Evolutionary conservation across 495 filamentous ascomycete genomes (phyloP).

Genomic region (Aspergillus cristatus): DNA sequence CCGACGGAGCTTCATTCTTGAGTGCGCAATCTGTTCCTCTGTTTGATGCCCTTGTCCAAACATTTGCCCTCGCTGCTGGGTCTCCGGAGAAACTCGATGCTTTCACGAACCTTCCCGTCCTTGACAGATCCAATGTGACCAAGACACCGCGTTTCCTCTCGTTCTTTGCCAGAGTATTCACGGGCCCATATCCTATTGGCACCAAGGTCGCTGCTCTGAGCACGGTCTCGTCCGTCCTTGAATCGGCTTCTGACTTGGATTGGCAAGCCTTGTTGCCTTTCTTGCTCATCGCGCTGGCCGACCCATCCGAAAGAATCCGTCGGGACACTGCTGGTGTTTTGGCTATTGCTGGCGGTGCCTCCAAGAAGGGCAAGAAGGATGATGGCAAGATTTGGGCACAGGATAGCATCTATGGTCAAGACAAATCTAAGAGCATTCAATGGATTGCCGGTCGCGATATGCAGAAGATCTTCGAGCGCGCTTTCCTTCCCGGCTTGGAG

Average conservation of each 20-base stretch:
- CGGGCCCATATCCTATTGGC: slow-evolving; percentile 55
- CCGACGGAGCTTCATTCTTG: slow-evolving; percentile 28
- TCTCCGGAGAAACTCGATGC: slow-evolving; percentile 39
- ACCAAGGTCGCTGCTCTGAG: slow-evolving; percentile 60
- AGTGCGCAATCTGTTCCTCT: slow-evolving; percentile 23
- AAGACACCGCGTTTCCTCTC: slow-evolving; percentile 60
- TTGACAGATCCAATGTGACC: slow-evolving; percentile 45
- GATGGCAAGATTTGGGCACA: slow-evolving; percentile 37
- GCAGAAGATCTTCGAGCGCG: slow-evolving; percentile 49
- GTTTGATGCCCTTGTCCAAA: slow-evolving; percentile 49
- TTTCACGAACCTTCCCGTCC: slow-evolving; percentile 50
- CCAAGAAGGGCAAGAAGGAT: slow-evolving; percentile 34
- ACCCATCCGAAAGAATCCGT: slow-evolving; percentile 63
- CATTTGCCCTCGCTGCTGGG: slow-evolving; percentile 51
- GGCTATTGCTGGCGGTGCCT: slow-evolving; percentile 34
- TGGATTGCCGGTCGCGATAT: slow-evolving; percentile 52
- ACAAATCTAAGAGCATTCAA: slow-evolving; percentile 37
- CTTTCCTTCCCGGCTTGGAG: slow-evolving; percentile 63
- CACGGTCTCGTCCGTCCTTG: slow-evolving; percentile 44
- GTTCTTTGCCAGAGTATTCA: slow-evolving; percentile 70
- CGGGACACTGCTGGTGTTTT: slow-evolving; percentile 61
- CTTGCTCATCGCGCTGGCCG: slow-evolving; percentile 59
- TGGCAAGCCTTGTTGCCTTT: slow-evolving; percentile 74
- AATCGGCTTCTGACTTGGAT: slow-evolving; percentile 46
- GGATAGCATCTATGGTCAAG: slow-evolving; percentile 49